Evolutionary conservation across 129 eudicot species (phyloP).

Genomic region (Flaveria brownii): DNA sequence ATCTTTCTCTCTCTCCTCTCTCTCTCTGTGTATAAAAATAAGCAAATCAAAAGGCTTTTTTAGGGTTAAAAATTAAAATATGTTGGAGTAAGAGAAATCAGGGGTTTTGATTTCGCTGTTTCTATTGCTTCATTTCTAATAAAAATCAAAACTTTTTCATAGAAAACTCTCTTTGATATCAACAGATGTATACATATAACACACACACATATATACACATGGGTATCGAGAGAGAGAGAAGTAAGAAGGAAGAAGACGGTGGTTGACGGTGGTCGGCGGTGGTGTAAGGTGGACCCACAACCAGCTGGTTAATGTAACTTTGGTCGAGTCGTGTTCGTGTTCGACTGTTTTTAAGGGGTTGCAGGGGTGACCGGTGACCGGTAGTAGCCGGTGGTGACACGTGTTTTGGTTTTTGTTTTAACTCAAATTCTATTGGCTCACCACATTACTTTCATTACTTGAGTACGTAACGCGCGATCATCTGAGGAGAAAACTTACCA

Average conservation of each 20-base stretch:
- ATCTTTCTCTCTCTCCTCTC: conserved; percentile 31
- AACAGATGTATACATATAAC: conserved; percentile 27
- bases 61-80: conserved; percentile 32
- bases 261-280: conserved; percentile 28
- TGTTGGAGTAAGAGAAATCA: conserved; percentile 27
- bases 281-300: conserved; percentile 36
- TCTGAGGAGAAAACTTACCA: too few species aligned
- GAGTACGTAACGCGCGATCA: too few species aligned
- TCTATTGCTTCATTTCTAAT: conserved; percentile 23
- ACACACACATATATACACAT: conserved; percentile 12
- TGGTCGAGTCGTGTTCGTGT: conserved; percentile 45
- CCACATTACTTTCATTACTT: too few species aligned
- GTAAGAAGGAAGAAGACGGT: conserved; percentile 10
- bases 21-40: conserved; percentile 40
- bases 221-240: conserved; percentile 16
- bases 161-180: conserved; percentile 24
- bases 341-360: conserved; percentile 32
- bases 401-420: conserved; percentile 24
- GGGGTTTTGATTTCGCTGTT: conserved; percentile 28
- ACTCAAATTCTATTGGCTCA: too few species aligned
- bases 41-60: conserved; percentile 45
- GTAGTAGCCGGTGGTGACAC: conserved; percentile 43
- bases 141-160: background rate
- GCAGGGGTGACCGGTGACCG: conserved; percentile 41
- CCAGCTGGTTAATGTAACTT: conserved; percentile 34